Evolutionary conservation across 768 basidiomycete species (phyloP), one percentile per base, ranked within the genome.

Genomic region (Coprinopsis sp.): DNA sequence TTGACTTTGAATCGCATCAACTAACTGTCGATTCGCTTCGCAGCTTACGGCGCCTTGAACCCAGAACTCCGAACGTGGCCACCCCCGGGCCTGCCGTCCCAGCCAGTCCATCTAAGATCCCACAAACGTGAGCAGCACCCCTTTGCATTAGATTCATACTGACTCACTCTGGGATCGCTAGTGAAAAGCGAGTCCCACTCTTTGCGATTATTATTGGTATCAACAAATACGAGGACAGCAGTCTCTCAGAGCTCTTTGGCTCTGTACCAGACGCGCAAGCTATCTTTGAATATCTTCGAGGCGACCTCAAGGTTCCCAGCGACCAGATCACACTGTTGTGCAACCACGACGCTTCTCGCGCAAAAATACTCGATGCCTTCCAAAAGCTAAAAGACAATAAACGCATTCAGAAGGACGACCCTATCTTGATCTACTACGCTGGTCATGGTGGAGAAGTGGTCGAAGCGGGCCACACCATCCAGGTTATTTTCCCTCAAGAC

Each of bases 201-300:
- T 67, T 70, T 12, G 71, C 71, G 7, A 58, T 76, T 18, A 59
- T 73, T 39, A 69, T 76, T 33, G 74, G 72, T 10, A 73, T 76
- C 39, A 64, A 74, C 47, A 30, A 61, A 30, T 76, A 76, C 38
- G 27, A 19, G 24, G 49, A 54, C 27, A 16, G 37, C 13, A 51
- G 50, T 4, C 56, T 59, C 44, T 19, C 22, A 4, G 53, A 64
- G 37, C 65, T 75, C 39, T 44, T 31, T 8, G 68, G 64, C 16
- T 72, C 72, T 5, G 65, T 65, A 4, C 51, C 54, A 5, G 75
- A 76, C 46, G 73, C 74, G 0, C 56, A 69, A 46, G 60, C 61
- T 6, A 60, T 76, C 37, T 58, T 61, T 36, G 28, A 54, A 1
- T 74, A 64, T 49, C 53, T 76, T 12, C 47, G 48, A 25, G 41